A percentile compares a stretch with the other conserved stretches of the same genome.
phyloP scores from a whole-genome alignment of 1,284 basidiomycete species.

The Fomitopsis palustris region DNA sequence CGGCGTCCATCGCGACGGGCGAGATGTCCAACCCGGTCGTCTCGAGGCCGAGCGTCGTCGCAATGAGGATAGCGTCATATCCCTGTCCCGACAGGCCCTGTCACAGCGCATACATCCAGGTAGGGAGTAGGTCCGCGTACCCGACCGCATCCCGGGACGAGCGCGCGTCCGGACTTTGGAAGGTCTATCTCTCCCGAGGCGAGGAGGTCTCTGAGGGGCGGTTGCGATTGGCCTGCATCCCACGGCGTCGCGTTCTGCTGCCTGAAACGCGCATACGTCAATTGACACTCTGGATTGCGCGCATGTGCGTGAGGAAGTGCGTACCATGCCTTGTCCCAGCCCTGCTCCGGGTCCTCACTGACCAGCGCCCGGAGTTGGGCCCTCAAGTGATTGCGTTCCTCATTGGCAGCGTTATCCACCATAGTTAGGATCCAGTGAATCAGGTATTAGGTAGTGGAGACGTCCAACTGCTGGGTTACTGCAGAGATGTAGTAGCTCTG shows the following conservation, averaged over 20 bases:
- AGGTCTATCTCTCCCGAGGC: constrained; percentile 44
- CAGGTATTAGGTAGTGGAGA: too few species aligned
- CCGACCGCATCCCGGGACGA: constrained; percentile 72
- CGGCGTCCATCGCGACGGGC: constrained; percentile 47
- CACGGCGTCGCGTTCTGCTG: constrained; percentile 58
- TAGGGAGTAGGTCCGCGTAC: constrained; percentile 29
- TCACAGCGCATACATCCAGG: background rate
- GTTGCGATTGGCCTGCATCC: constrained; percentile 56
- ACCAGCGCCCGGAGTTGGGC: constrained; percentile 4
- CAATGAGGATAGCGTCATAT: constrained; percentile 59
- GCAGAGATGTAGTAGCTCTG: too few species aligned
- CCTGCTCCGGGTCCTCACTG: constrained; percentile 9
- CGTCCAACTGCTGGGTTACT: too few species aligned
- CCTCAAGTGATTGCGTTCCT: background rate
- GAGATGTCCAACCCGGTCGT: constrained; percentile 57
- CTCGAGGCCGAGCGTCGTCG: constrained; percentile 45
- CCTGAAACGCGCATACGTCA: constrained; percentile 33
- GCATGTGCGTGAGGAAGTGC: background rate
- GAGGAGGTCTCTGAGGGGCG: constrained; percentile 52
- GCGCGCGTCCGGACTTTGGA: constrained; percentile 49
- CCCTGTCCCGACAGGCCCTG: constrained; percentile 27
- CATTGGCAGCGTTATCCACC: background rate
- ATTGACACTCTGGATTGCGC: background rate
- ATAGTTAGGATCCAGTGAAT: too few species aligned
- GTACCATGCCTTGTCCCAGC: constrained; percentile 33